Base-by-base conservation (phyloP, 176 grass and related monocot species). In the Oryza glaberrima region DNA sequence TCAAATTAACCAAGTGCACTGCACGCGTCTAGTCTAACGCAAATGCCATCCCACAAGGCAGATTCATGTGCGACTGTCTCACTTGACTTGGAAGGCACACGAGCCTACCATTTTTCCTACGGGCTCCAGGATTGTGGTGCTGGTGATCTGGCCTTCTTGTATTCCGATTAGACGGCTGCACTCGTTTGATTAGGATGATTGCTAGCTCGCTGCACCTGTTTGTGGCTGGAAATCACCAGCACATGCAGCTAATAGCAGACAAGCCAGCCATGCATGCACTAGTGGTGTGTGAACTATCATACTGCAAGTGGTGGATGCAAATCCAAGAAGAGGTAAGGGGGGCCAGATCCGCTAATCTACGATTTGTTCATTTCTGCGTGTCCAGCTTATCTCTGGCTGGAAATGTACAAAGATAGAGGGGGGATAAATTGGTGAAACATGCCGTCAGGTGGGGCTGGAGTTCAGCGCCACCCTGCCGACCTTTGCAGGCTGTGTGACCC, bases 281-380 rank as follows among this genome's bases (percentile, higher is more conserved):
- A 63, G 20, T 16, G 36, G 51, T 32, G 20, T 4, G 75, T 32
- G 66, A 70, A 17, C 40, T 17, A 32, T 48, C 12, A 7, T 6
- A 66, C 58, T 73, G 14, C 88, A 71, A 56, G 77, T 35, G 70
- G 65, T 72, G 28, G 16, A 23, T 72, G 68, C 36, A 58, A 26
- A 61, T 20, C 6, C 56, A 67, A n/a, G 34, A 7, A 43, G 32
- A 68, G 70, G 60, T 10, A 23, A 66, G 32, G 17, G 13, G 58
- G 38, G 40, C 14, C 40, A 71, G 88, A 89, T 85, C 72, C 73
- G 81, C 72, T 65, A 30, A 71, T 77, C 72, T 54, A 60, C 15
- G 61, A 19, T 48, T 86, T 68, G 36, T 41, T 51, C 74, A 44
- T 20, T 80, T 87, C 69, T 80, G 49, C 70, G 12, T 47, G 48